Percentiles rank a stretch among this genome's conserved stretches.
Evolutionary conservation across 495 filamentous ascomycete genomes (phyloP).

Genomic region (Neurospora discreta): DNA sequence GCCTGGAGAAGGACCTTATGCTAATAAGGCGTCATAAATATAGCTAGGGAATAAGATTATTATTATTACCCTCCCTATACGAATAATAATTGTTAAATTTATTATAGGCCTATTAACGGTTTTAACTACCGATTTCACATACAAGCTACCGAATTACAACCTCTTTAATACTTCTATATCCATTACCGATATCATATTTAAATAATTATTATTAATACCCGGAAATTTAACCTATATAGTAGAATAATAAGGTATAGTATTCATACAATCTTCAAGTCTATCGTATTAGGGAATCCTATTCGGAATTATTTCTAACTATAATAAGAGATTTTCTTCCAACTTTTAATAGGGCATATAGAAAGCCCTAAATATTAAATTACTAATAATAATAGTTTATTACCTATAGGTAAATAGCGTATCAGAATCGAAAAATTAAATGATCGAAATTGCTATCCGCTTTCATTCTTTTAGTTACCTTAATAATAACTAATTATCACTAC

Average conservation of each 20-base stretch:
- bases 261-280: background rate
- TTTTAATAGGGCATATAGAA: background rate
- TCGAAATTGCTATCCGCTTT: background rate
- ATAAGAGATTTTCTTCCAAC: background rate
- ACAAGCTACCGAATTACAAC: background rate
- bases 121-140: no score
- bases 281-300: background rate
- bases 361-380: background rate
- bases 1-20: no score
- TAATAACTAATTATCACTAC: fast-evolving
- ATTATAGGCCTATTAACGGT: no score
- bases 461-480: background rate
- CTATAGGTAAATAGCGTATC: background rate
- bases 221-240: background rate
- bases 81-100: no score
- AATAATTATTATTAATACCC: background rate
- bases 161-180: background rate
- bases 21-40: no score
- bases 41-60: no score
- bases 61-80: no score
- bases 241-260: fast-evolving
- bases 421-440: background rate
- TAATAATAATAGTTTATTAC: background rate
- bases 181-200: background rate
- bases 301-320: background rate